phyloP scores from a whole-genome alignment of 164 flowering plant species.

The Vitis riparia region DNA sequence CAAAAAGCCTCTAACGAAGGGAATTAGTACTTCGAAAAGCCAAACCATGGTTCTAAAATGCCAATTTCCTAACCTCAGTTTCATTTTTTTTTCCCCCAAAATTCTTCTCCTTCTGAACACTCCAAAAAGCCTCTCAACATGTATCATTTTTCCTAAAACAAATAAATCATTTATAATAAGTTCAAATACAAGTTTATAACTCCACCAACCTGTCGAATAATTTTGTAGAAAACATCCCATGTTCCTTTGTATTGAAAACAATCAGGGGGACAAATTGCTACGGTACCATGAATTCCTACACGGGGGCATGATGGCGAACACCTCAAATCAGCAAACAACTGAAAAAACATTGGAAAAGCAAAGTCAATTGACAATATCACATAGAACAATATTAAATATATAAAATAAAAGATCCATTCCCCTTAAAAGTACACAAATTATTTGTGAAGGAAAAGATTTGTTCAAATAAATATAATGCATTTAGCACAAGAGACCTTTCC shows the following conservation, averaged over 20 bases:
- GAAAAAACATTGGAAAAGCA: constrained; percentile 6
- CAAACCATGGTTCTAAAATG: no score
- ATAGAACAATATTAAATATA: constrained; percentile 5
- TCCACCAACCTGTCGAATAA: constrained; percentile 78
- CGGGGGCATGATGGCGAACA: constrained; percentile 88
- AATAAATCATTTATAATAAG: no score
- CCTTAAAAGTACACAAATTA: not conserved
- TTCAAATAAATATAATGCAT: no score
- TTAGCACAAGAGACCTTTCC: no score
- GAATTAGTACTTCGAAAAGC: no score
- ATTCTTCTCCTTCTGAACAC: no score
- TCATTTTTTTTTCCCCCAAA: no score
- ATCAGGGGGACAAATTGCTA: constrained; percentile 81
- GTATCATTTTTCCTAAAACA: no score
- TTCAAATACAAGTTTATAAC: not conserved
- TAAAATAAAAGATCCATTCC: not conserved
- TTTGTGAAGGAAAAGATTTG: no score
- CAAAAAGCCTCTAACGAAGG: no score
- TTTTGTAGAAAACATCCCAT: constrained; percentile 83
- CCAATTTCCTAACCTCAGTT: no score
- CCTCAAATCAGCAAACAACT: constrained; percentile 89
- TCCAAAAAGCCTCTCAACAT: no score
- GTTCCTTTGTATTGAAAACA: constrained; percentile 98
- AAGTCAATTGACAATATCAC: not conserved
- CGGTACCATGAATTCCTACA: constrained; percentile 82